A percentile compares a stretch with the other conserved stretches of the same genome.
These are phyloP conservation scores for Endothia cerciana DNA, from an alignment of 2,329 filamentous ascomycete species.

Conservation along the genomic window DNA sequence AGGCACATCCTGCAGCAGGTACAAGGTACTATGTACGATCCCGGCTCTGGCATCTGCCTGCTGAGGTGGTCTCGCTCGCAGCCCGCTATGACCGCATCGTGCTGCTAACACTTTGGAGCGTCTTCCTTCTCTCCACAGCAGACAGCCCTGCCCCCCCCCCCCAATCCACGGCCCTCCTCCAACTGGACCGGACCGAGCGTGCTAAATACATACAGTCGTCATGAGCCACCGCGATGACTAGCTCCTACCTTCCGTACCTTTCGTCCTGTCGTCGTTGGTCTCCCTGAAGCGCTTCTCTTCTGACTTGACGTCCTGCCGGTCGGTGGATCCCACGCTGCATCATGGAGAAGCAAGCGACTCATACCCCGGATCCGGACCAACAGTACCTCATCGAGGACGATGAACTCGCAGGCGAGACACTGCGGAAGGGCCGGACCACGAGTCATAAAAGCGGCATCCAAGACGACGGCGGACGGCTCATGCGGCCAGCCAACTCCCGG, in stretches of 20 bases:
- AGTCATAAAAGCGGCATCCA: background rate
- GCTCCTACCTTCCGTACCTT: background rate
- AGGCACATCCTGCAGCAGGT: conserved; percentile 5
- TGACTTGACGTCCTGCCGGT: background rate
- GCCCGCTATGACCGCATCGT: conserved; percentile 8
- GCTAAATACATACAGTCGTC: background rate
- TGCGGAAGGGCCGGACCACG: background rate
- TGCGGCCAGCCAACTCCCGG: background rate
- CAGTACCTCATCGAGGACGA: background rate
- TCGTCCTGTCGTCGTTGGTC: background rate
- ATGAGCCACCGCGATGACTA: background rate
- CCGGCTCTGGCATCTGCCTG: background rate
- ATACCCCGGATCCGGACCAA: background rate
- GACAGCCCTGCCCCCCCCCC: no score
- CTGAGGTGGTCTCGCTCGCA: background rate
- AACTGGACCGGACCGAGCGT: no score
- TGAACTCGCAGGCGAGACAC: background rate
- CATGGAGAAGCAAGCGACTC: conserved; percentile 5
- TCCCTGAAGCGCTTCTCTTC: background rate
- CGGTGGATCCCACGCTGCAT: background rate
- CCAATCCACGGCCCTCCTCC: no score
- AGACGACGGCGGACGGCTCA: background rate
- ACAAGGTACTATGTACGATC: conserved; percentile 5
- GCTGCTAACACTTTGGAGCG: background rate
- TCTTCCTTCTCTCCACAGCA: background rate